Percentiles rank a stretch among this genome's conserved stretches.
phyloP scores from a whole-genome alignment of 2,329 filamentous ascomycete genomes.

The Paecilomyces variotii region DNA sequence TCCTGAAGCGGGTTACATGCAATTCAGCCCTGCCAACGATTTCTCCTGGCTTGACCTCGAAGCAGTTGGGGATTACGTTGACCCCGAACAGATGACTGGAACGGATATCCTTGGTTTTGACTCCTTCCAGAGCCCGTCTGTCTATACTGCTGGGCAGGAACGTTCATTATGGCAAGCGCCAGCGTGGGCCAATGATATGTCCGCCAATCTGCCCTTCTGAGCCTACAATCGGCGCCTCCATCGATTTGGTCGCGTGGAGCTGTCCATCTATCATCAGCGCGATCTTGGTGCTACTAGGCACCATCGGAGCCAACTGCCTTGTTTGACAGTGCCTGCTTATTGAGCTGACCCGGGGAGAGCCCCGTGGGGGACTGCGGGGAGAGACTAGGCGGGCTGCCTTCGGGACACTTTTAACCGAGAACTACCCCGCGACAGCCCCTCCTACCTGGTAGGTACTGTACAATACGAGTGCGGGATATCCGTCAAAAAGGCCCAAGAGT shows the following conservation, averaged over 20 bases:
- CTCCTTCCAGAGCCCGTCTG: constrained; percentile 24
- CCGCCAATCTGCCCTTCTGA: constrained; percentile 27
- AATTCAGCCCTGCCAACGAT: constrained; percentile 44
- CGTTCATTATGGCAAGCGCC: constrained; percentile 29
- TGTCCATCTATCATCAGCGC: background rate
- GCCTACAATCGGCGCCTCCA: background rate
- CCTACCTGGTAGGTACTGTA: background rate
- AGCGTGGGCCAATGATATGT: constrained; percentile 35
- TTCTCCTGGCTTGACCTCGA: constrained; percentile 57
- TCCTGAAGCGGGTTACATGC: constrained; percentile 29
- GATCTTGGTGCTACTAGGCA: too few relatives aligned
- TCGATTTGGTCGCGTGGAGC: background rate
- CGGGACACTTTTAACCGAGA: background rate
- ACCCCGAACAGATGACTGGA: constrained; percentile 34
- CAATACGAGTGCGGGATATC: background rate
- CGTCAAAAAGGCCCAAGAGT: background rate
- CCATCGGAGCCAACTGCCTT: background rate
- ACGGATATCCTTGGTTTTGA: constrained; percentile 28
- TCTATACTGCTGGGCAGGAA: constrained; percentile 22
- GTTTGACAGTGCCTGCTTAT: background rate
- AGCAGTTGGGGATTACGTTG: constrained; percentile 51
- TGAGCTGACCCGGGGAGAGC: background rate
- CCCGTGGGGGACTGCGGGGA: constrained; percentile 2
- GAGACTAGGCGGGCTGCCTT: background rate
- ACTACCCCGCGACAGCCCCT: background rate